Evolutionary conservation across 2,329 filamentous ascomycete genomes (phyloP).

Genomic region (Emergomyces orientalis): DNA sequence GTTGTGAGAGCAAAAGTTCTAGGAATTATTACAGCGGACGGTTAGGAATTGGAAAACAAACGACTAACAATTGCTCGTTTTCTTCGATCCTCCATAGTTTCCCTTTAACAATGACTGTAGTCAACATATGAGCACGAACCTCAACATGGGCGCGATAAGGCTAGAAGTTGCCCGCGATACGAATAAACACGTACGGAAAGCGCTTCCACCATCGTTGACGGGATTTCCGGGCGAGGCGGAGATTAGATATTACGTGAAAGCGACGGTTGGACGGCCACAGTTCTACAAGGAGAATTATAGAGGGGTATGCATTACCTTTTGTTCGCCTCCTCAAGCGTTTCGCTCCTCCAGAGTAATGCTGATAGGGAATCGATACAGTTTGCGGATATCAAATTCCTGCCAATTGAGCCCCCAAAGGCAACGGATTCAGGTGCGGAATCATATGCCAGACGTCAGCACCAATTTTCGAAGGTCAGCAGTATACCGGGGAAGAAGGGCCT

Average conservation of each 20-base stretch:
- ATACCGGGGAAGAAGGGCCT: constrained; percentile 44
- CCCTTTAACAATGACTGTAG: constrained; percentile 44
- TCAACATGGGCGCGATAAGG: constrained; percentile 38
- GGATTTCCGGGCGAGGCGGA: constrained; percentile 81
- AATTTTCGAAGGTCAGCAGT: constrained; percentile 38
- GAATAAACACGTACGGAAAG: constrained; percentile 65
- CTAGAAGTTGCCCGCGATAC: constrained; percentile 38
- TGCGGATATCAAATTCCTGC: constrained; percentile 71
- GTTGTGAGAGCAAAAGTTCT: not conserved
- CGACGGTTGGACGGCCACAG: constrained; percentile 80
- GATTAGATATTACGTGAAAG: constrained; percentile 90
- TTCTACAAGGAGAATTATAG: constrained; percentile 87
- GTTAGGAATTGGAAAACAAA: not conserved
- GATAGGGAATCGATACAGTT: constrained; percentile 25
- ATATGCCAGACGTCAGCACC: constrained; percentile 66
- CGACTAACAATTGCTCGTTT: not conserved
- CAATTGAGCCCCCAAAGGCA: constrained; percentile 78
- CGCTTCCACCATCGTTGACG: constrained; percentile 79
- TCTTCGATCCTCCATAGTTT: constrained; percentile 25
- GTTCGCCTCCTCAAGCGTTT: not conserved
- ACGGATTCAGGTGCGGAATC: constrained; percentile 61
- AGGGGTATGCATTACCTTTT: constrained; percentile 25
- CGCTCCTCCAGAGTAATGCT: constrained; percentile 1
- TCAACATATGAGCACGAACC: constrained; percentile 37
- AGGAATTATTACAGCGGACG: not conserved